Evolutionary conservation across 495 filamentous ascomycete species (phyloP), one percentile per base, ranked within the genome.

Genomic region (Xylaria sp.): DNA sequence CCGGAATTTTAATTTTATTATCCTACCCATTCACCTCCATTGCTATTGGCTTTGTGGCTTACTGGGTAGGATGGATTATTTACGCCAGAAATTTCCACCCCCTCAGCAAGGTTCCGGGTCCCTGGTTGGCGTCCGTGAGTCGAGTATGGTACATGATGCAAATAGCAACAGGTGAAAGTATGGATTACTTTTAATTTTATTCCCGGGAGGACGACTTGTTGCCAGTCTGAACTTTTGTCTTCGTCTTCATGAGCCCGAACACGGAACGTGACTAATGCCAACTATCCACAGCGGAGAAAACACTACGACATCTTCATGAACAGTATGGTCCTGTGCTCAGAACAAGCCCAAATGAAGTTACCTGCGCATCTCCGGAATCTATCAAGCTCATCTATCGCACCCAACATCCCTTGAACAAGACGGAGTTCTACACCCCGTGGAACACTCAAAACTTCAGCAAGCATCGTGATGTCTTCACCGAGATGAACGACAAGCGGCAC

Each of bases 381-480:
- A 61, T 61, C 35, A 61, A 41, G 58, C 31, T 61, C 58, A 61
- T 61, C 15, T 61, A 61, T 41, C 58, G 58, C 58, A 61, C 58
- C 31, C 58, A 61, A 61, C 31, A 61, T 33, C 58, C 58, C 15
- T 41, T 61, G 35, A 61, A 61, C 33, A 61, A 61, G 35, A 61
- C 58, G 2, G 58, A 61, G 33, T 61, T 61, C 58, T 61, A 61
- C 58, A 17, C 58, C 41, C 31, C 33, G 33, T 61, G 58, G 58
- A 61, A 61, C 35, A 61, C 58, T 41, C 58, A 61, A 41, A 61
- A 41, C 58, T 61, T 61, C 17, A 61, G 58, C 58, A 61, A 41
- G 1, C 58, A 61, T 15, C 58, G 58, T 8, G 58, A 61, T 61
- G 58, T 24, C n/a, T 61, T 61, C 58, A 61, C 33, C 17, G 58